Evolutionary conservation across 352 stramenopile genomes (phyloP), one percentile per base, ranked within the genome.

Genomic region (Thalassiosira hispida): DNA sequence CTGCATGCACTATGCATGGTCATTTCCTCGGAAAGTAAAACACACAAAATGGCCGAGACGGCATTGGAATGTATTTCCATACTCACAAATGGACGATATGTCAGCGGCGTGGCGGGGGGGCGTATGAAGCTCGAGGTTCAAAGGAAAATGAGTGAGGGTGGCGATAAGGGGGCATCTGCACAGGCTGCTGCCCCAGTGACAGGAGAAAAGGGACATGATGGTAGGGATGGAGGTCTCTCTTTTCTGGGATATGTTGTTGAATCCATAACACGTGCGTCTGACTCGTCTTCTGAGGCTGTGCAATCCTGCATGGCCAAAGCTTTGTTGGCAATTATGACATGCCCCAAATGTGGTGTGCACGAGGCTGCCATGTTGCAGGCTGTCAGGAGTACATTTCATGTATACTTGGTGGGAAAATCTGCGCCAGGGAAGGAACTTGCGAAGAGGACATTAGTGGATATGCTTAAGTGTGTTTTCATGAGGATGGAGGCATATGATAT

Each of bases 391-490:
- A 97, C 96, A 66, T 99, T 98, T 83, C 97, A 99, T 83, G 97
- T 99, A 22, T 97, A 98, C 82, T 90, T 99, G 16, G 86, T 95
- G 14, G 80, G 77, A 4, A 89, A 98, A 78, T 97, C 93, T 61
- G 77, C 76, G 7, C 94, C 92, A 5, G 98, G 97, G 69, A 96
- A 97, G 66, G 97, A 95, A 6, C 93, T 97, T 2, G 95, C 97
- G 5, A 98, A 98, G 85, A 93, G 95, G 49, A 98, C 96, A 51
- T 83, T 99, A 14, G 94, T 98, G 75, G 96, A 99, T 82, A 98
- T 99, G 81, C 94, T 99, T 47, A 95, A 90, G 56, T 95, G 97
- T 67, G 96, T 99, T 0, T 98, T 99, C 82, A 95, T 97, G 83
- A 87, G 96, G 53, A 99, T 99, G 96, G 96, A 99, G 85, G 77